Evolutionary conservation across 2,329 filamentous ascomycete genomes (phyloP).

Genomic region (Penicillium sp.): DNA sequence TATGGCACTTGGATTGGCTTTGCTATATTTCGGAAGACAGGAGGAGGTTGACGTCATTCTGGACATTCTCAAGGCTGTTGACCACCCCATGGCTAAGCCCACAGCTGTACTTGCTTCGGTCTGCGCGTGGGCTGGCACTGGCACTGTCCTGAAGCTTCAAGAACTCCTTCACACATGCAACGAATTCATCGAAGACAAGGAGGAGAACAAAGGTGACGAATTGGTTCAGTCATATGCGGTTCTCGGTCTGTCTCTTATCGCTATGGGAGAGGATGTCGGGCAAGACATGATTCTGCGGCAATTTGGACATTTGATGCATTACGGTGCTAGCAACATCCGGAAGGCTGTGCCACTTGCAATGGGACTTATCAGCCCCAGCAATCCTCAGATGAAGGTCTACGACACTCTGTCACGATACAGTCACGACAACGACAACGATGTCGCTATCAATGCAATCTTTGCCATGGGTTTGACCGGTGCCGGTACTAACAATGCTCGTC

Average conservation of each 20-base stretch:
- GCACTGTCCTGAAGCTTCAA: slow-evolving; percentile 94
- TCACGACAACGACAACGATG: slow-evolving; percentile 97
- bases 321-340: slow-evolving; percentile 94
- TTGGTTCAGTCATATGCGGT: slow-evolving; percentile 94
- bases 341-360: slow-evolving; percentile 94
- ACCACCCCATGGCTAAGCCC: slow-evolving; percentile 96
- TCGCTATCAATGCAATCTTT: slow-evolving; percentile 97
- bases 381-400: slow-evolving; percentile 99
- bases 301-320: slow-evolving; percentile 98
- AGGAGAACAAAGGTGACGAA: slow-evolving; percentile 93
- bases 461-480: slow-evolving; percentile 97
- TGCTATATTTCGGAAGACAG: slow-evolving; percentile 93
- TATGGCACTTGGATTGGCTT: slow-evolving; percentile 85
- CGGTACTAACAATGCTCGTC: slow-evolving; percentile 94
- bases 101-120: slow-evolving; percentile 92
- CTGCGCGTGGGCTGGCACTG: slow-evolving; percentile 96
- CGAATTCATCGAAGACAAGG: slow-evolving; percentile 89
- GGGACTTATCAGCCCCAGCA: slow-evolving; percentile 94
- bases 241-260: slow-evolving; percentile 85
- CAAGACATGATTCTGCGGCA: slow-evolving; percentile 98
- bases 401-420: slow-evolving; percentile 96
- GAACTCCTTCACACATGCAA: slow-evolving; percentile 97
- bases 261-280: slow-evolving; percentile 97
- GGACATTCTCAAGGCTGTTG: slow-evolving; percentile 93
- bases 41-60: slow-evolving; percentile 98